Percentiles rank a stretch among this genome's conserved stretches.
phyloP scores from a whole-genome alignment of 1,139 yeast species.

The Sugiyamaella sp. region DNA sequence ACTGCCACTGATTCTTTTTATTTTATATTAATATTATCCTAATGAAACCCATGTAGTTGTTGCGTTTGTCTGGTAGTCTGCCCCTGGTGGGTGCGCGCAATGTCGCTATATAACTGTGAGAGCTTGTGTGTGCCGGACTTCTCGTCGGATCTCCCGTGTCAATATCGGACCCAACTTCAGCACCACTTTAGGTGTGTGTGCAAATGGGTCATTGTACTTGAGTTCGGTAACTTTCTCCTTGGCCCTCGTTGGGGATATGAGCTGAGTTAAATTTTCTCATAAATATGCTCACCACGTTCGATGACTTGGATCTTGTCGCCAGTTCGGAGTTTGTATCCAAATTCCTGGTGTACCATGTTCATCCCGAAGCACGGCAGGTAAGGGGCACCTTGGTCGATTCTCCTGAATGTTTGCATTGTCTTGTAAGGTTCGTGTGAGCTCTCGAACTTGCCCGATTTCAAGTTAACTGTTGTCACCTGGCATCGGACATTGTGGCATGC shows the following conservation, averaged over 20 bases:
- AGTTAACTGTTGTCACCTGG: slow-evolving; percentile 46
- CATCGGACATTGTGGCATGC: slow-evolving; percentile 46
- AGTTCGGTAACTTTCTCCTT: no score
- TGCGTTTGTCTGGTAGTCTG: no score
- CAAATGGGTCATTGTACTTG: no score
- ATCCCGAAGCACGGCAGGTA: slow-evolving; percentile 46
- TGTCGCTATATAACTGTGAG: no score
- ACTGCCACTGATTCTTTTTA: not conserved
- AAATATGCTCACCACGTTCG: slow-evolving; percentile 32
- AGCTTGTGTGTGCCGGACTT: no score
- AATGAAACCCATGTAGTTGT: not conserved
- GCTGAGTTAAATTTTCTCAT: slow-evolving; percentile 19
- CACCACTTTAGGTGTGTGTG: no score
- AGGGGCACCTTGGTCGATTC: slow-evolving; percentile 45
- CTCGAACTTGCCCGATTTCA: slow-evolving; percentile 42
- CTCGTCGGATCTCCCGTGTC: no score
- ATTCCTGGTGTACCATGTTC: slow-evolving; percentile 41
- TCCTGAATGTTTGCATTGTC: slow-evolving; percentile 43
- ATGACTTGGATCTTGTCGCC: slow-evolving; percentile 41
- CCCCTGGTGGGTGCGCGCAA: no score
- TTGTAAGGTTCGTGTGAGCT: slow-evolving; percentile 42
- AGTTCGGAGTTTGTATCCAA: slow-evolving; percentile 36
- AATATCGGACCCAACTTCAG: no score
- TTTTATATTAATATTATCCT: slow-evolving; percentile 3
- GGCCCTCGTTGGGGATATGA: not conserved